These are phyloP conservation scores for Chlorophyllum brunneum DNA, from an alignment of 768 basidiomycete genomes.

Conservation along the genomic window DNA sequence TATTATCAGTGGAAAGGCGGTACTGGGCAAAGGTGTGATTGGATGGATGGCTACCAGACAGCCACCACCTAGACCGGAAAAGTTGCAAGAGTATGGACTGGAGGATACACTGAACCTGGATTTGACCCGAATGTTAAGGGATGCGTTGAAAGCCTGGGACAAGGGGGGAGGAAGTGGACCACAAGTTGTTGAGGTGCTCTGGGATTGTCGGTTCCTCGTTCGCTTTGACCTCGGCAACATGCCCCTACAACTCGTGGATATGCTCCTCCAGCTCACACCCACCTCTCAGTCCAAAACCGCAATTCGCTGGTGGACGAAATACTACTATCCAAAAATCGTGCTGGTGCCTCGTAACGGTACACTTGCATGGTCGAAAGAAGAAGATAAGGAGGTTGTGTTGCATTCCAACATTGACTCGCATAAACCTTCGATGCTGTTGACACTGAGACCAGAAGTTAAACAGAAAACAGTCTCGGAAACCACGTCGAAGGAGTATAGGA, in stretches of 20 bases:
- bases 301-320: slow-evolving; percentile 6
- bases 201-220: slow-evolving; percentile 64
- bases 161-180: slow-evolving; percentile 14
- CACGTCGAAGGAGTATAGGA: slow-evolving; percentile 7
- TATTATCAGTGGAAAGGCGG: slow-evolving; percentile 6
- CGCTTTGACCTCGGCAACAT: slow-evolving; percentile 39
- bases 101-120: slow-evolving; percentile 10
- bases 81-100: slow-evolving; percentile 21
- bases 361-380: not conserved
- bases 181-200: slow-evolving; percentile 39
- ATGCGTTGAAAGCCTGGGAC: slow-evolving; percentile 16
- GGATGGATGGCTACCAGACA: slow-evolving; percentile 65
- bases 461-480: not conserved
- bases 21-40: slow-evolving; percentile 17
- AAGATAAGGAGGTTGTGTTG: not conserved
- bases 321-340: slow-evolving; percentile 8
- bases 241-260: slow-evolving; percentile 31
- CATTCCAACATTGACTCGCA: slow-evolving; percentile 4
- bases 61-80: slow-evolving; percentile 36
- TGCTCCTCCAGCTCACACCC: not conserved
- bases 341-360: not conserved
- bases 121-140: slow-evolving; percentile 12
- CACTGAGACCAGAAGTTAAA: not conserved
- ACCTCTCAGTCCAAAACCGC: not conserved
- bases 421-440: not conserved